phyloP scores from a whole-genome alignment of 352 stramenopile genomes.

The Blastocystis sp. region DNA sequence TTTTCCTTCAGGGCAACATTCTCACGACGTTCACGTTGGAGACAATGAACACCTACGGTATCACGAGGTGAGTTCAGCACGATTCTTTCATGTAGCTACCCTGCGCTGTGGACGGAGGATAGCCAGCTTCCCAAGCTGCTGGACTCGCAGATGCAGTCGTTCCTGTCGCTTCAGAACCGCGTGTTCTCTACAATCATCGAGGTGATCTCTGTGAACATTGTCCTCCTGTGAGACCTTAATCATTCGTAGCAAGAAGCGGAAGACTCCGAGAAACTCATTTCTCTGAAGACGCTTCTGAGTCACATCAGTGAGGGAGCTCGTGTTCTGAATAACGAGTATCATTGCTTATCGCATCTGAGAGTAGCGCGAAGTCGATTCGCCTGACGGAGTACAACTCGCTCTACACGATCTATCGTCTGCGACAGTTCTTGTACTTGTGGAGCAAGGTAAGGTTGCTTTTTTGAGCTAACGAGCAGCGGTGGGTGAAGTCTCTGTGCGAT shows the following conservation, averaged over 20 bases:
- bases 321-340: conserved; percentile 41
- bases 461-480: not conserved
- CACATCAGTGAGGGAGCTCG: conserved; percentile 46
- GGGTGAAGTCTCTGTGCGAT: not conserved
- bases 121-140: not conserved
- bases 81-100: not conserved
- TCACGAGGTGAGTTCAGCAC: not conserved
- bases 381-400: conserved; percentile 18
- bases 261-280: not conserved
- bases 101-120: not conserved
- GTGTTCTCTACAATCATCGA: conserved; percentile 43
- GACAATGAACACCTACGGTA: not conserved
- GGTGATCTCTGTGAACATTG: conserved; percentile 2
- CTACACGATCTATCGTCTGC: conserved; percentile 37
- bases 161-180: not conserved
- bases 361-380: conserved; percentile 24
- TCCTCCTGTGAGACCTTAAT: not conserved
- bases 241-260: conserved; percentile 45
- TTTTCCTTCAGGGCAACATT: conserved; percentile 20
- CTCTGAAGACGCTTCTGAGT: conserved; percentile 18
- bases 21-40: conserved; percentile 15
- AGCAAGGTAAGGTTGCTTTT: not conserved
- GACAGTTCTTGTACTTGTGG: conserved; percentile 26
- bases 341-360: not conserved
- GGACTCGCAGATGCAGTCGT: not conserved